Evolutionary conservation across 345 rosid species (phyloP).

Genomic region (rapeseed (Brassica napus)): Da-Ae NC_063448.1:5383001-5383500

Average conservation of each 20-base stretch:
- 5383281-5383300: constrained; percentile 99
- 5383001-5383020: constrained; percentile 99
- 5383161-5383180: constrained; percentile 97
- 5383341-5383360: constrained; percentile 76
- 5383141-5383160: constrained; percentile 90
- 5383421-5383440: constrained; percentile 77
- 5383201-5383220: constrained; percentile 97
- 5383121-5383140: constrained; percentile 97
- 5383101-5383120: constrained; percentile 99
- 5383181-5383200: constrained; percentile 89
- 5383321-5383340: constrained; percentile 77
- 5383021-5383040: constrained; percentile 41
- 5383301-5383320: constrained; percentile 97
- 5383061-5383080: not conserved
- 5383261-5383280: constrained; percentile 83
- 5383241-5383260: constrained; percentile 98
- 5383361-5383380: constrained; percentile 72
- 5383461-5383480: constrained; percentile 84
- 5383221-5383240: constrained; percentile 94
- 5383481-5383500: constrained; percentile 88
- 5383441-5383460: constrained; percentile 62
- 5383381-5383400: constrained; percentile 89
- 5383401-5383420: constrained; percentile 99
- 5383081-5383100: constrained; percentile 72
- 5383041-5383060: not conserved